Evolutionary conservation across 441 rosid species (phyloP), one percentile per base, ranked within the genome.

Genomic region (Heliophila coronopifolia): DNA sequence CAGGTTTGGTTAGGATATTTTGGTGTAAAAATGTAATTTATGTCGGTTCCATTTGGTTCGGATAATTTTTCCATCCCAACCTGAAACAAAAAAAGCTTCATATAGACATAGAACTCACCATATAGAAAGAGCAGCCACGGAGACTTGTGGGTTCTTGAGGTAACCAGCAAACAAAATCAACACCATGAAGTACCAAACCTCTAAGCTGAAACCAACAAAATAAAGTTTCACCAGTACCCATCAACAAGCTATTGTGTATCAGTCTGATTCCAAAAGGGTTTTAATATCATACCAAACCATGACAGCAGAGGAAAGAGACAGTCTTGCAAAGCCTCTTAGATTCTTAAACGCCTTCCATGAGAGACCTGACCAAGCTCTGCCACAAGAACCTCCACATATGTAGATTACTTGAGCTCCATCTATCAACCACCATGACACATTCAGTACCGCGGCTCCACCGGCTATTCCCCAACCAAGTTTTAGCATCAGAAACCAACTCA

Each of bases 181-280:
- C 22, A 77, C 89, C 91, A 69, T 83, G 37, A 61, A 83, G 47
- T 83, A 89, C 97, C 95, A 86, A 0, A 83, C 17, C 58, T 90
- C 97, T 63, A 90, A 72, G 54, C 97, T 20, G 10, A 53, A 39
- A 53, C 11, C 22, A 6, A 43, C 10, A 24, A 5, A 12, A 6
- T 1, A 27, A 4, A 27, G n/a, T n/a, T n/a, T n/a, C n/a, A n/a
- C n/a, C n/a, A n/a, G n/a, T n/a, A n/a, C n/a, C n/a, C n/a, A n/a
- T n/a, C n/a, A n/a, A n/a, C n/a, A n/a, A n/a, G n/a, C n/a, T n/a
- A n/a, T n/a, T n/a, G n/a, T n/a, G n/a, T n/a, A n/a, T n/a, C n/a
- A n/a, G n/a, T n/a, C n/a, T n/a, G n/a, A n/a, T n/a, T n/a, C n/a
- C 6, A 17, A 37, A 10, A 26, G 11, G 2, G 4, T 2, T 20